phyloP scores from a whole-genome alignment of 768 basidiomycete genomes.

The Phylloporus sp. region DNA sequence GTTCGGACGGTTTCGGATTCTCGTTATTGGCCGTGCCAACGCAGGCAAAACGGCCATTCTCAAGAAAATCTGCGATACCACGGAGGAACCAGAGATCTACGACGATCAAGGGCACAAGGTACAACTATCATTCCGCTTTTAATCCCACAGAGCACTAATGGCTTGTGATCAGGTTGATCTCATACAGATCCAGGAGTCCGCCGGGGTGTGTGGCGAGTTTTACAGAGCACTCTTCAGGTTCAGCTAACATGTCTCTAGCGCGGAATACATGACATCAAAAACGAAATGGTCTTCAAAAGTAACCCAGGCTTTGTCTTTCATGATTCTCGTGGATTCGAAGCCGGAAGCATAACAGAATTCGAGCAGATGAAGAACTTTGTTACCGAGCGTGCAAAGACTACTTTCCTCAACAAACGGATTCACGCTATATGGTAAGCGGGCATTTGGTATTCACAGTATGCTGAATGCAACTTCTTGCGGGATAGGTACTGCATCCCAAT shows the following conservation, averaged over 20 bases:
- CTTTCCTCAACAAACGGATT: too few species aligned
- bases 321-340: neutral
- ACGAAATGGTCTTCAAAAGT: constrained; percentile 1
- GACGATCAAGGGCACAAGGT: neutral
- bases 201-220: neutral
- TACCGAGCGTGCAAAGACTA: neutral
- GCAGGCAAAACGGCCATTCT: neutral
- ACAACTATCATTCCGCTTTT: neutral
- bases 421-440: too few species aligned
- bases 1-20: neutral
- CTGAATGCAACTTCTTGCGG: too few species aligned
- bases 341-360: neutral
- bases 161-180: neutral
- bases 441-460: too few species aligned
- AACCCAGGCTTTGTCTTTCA: too few species aligned
- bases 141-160: neutral
- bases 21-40: neutral
- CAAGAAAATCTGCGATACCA: neutral
- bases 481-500: too few species aligned
- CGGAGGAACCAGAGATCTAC: neutral
- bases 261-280: neutral
- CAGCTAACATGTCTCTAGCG: neutral
- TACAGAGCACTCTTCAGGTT: too few species aligned
- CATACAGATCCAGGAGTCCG: neutral
- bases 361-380: neutral